Evolutionary conservation across 768 basidiomycete genomes (phyloP), one percentile per base, ranked within the genome.

Genomic region (Tulasnella sp.): DNA sequence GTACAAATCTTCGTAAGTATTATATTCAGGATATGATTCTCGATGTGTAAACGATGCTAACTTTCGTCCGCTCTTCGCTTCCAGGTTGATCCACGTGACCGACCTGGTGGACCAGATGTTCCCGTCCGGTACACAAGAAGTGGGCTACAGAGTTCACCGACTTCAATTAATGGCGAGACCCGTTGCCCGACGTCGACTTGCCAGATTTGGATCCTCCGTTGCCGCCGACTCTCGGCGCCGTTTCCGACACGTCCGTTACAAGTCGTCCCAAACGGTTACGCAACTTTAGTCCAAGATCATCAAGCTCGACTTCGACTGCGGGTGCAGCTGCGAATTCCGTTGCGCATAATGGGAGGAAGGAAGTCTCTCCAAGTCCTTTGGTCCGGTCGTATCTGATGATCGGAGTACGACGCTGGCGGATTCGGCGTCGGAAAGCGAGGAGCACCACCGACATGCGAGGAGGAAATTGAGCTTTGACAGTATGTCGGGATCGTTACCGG

Each of bases 71-170:
- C 6, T 6, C 42, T 49, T 49, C 45, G 45, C 17, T 49, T 22
- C 45, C 17, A 49, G 45, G 45, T 49, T 19, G 19, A 49, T 49
- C 45, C 45, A 49, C 45, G 96, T 99, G 94, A 97, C 96, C 9
- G 96, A 99, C 82, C 88, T 99, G n/a, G 97, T 99, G 22, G 96
- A 99, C 84, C 96, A 97, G 83, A 96, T 97, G 91, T 99, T 99
- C 85, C 97, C 97, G n/a, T 40, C 94, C 97, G 0, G 95, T 99
- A 75, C 88, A 95, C 81, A 89, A 91, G 72, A 94, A 93, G 81
- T 91, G 91, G 88, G 88, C 91, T 15, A 89, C 93, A 1, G 96
- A 96, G 81, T 99, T 88, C 82, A 97, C 96, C 1, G 97, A 99
- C 82, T 96, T 97, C 87, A 98, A 97, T 81, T 99, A 89, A 81